Evolutionary conservation across 2,329 filamentous ascomycete species (phyloP).

Genomic region (Colletotrichum cordylinicola): DNA sequence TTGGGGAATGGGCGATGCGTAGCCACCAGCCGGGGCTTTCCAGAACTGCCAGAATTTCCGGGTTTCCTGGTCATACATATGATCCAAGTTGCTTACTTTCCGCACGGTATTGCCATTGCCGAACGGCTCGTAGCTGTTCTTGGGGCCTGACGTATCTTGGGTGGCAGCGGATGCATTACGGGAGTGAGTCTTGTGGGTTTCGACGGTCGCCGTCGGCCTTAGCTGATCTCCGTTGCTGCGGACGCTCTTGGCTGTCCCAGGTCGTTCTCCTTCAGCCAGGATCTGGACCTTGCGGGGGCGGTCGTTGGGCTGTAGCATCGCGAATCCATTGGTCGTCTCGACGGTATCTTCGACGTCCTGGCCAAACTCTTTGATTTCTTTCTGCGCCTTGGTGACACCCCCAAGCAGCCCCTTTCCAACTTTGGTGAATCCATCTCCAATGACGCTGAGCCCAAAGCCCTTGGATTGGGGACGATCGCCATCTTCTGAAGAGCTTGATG

Average conservation of each 20-base stretch:
- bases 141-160: slow-evolving; percentile 39
- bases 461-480: not conserved
- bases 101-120: slow-evolving; percentile 57
- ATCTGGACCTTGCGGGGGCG: slow-evolving; percentile 34
- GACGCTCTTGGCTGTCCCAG: not conserved
- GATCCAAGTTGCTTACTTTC: slow-evolving; percentile 52
- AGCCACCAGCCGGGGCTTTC: slow-evolving; percentile 67
- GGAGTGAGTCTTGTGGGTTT: slow-evolving; percentile 38
- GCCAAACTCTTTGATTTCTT: slow-evolving; percentile 52
- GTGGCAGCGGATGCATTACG: slow-evolving; percentile 43
- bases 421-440: slow-evolving; percentile 56
- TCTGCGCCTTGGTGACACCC: slow-evolving; percentile 47
- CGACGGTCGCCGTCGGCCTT: slow-evolving; percentile 31
- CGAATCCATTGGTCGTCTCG: slow-evolving; percentile 62
- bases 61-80: slow-evolving; percentile 52
- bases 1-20: slow-evolving; percentile 66
- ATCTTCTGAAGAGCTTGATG: slow-evolving; percentile 27
- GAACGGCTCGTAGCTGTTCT: slow-evolving; percentile 35
- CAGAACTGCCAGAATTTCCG: slow-evolving; percentile 68
- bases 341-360: slow-evolving; percentile 58
- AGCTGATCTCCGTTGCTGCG: not conserved
- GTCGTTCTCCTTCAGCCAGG: slow-evolving; percentile 36
- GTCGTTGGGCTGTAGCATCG: slow-evolving; percentile 27
- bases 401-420: slow-evolving; percentile 37
- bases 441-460: slow-evolving; percentile 25